Evolutionary conservation across 306 rosid genomes (phyloP), one percentile per base, ranked within the genome.

Genomic region (Trifolium fragiferum): DNA sequence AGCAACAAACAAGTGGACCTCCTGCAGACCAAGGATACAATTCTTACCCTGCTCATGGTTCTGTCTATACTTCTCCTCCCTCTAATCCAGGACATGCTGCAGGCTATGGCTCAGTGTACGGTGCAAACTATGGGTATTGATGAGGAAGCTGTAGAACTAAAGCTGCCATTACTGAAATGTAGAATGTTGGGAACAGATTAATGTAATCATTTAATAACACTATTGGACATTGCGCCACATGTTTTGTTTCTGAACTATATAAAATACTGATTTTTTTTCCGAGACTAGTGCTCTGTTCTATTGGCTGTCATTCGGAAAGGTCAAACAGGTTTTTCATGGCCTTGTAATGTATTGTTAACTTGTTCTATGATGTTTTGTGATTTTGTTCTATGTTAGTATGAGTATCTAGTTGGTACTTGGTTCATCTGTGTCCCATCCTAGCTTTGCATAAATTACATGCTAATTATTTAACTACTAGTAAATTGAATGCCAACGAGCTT

Each of bases 71-170:
- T 1, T 92, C 97, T 59, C 97, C 97, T 12, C 96, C 97, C 14
- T 73, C 95, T 78, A 90, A 89, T 66, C 88, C 84, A 21, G 93
- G 86, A 49, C 90, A 85, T 74, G 64, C 87, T 15, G 94, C 89
- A 16, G 90, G 87, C 78, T 94, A 90, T 74, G 89, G 95, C 67
- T 81, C 96, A 14, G 95, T 85, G 64, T 92, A 90, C 73, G 96
- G 98, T 53, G 68, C 95, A 18, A 90, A 89, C 81, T 90, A 86
- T 73, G 99, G 99, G n/a, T 94, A 90, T 84, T 92, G 69, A 86
- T 32, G 74, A 65, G 20, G 69, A 60, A 68, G 25, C 38, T 58
- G 23, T 67, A 23, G 55, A 54, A 63, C 43, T 20, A 13, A 49
- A 70, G 27, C 35, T 59, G 47, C 66, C 80, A 62, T 78, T 16